Conservation (phyloP, 192 early-diverging fungal species). For the Umbelopsis ramanniana region DNA sequence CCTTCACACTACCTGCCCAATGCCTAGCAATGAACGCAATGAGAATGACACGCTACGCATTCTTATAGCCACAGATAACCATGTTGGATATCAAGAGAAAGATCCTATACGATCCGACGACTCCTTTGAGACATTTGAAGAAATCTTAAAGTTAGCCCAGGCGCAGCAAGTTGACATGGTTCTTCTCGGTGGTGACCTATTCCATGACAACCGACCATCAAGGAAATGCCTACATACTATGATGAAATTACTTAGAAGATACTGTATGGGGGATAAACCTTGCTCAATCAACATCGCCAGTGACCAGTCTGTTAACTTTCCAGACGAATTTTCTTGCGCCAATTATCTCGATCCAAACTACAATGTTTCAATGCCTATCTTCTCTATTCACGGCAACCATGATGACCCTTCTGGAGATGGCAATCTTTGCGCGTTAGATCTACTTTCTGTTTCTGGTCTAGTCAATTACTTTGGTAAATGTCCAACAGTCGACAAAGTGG, state of each 20-base stretch:
- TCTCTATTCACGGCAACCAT: constrained; percentile 97
- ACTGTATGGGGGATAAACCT: constrained; percentile 71
- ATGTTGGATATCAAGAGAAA: constrained; percentile 90
- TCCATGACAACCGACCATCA: constrained; percentile 94
- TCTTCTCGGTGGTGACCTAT: constrained; percentile 92
- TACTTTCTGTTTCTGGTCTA: constrained; percentile 76
- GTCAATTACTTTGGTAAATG: constrained; percentile 94
- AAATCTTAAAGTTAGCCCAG: constrained; percentile 82
- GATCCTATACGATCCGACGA: constrained; percentile 87
- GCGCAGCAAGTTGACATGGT: constrained; percentile 84
- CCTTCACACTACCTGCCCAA: neutral
- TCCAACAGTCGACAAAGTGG: constrained; percentile 72
- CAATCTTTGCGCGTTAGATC: constrained; percentile 81
- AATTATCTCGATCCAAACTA: constrained; percentile 90
- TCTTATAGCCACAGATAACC: constrained; percentile 93
- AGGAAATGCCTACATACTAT: constrained; percentile 73
- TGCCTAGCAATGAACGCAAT: constrained; percentile 9
- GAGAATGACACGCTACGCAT: constrained; percentile 55
- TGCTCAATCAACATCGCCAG: constrained; percentile 77
- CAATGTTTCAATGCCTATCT: constrained; percentile 86
- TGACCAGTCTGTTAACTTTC: constrained; percentile 75
- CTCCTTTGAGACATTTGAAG: constrained; percentile 84
- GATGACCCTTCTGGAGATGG: constrained; percentile 92
- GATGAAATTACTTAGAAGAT: constrained; percentile 67
- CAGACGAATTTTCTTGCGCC: constrained; percentile 63